Percentiles rank a stretch among this genome's conserved stretches.
Evolutionary conservation across 2,329 filamentous ascomycete genomes (phyloP).

Genomic region (Aotearoamyces nothofagi): DNA sequence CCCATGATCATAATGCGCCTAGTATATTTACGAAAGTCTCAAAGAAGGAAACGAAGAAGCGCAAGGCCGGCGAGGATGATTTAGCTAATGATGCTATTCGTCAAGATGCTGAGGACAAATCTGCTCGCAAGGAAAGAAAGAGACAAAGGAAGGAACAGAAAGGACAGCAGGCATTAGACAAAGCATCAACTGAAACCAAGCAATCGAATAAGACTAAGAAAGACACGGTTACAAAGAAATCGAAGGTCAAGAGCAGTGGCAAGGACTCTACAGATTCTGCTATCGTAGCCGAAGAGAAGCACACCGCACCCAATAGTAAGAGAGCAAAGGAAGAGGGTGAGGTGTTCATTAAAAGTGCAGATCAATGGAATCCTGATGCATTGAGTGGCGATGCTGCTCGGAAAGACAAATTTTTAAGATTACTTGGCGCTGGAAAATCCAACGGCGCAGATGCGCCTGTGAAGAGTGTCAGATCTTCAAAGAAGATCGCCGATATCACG

Average conservation of each 20-base stretch:
- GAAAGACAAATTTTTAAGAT: conserved; percentile 20
- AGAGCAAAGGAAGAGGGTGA: conserved; percentile 1
- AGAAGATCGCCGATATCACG: conserved; percentile 9
- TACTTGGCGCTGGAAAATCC: conserved; percentile 18
- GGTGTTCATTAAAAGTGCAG: conserved; percentile 4
- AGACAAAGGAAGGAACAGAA: conserved; percentile 5
- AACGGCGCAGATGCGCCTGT: not conserved
- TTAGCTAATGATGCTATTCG: not conserved
- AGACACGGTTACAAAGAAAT: conserved; percentile 6
- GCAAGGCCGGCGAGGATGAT: conserved; percentile 1
- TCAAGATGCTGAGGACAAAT: conserved; percentile 6
- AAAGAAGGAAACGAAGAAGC: conserved; percentile 3
- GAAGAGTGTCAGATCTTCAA: conserved; percentile 1
- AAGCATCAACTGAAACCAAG: conserved; percentile 1
- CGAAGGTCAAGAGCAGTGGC: conserved; percentile 5
- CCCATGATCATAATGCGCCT: too few species aligned
- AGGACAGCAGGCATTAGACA: conserved; percentile 1
- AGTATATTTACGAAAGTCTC: too few species aligned
- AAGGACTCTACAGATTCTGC: not conserved
- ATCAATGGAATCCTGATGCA: conserved; percentile 17
- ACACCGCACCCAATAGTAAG: not conserved
- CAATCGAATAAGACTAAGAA: not conserved
- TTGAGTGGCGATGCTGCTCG: conserved; percentile 17
- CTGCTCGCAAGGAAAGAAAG: conserved; percentile 5
- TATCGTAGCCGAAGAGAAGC: conserved; percentile 1